Conservation (phyloP, 2,329 filamentous ascomycete species). For the Cryphonectria naterciae region DNA sequence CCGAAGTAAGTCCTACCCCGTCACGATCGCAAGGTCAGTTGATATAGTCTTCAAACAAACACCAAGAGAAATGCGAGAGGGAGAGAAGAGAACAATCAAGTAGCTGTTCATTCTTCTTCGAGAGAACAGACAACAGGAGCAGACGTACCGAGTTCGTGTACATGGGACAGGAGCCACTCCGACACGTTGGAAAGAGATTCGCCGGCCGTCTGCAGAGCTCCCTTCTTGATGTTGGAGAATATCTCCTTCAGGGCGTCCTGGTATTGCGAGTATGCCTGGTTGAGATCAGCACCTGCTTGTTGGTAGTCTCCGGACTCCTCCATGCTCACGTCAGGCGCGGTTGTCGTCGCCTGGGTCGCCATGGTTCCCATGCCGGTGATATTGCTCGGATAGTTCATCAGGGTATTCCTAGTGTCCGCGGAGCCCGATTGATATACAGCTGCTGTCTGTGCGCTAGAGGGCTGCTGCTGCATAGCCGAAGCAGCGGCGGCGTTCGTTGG, state of each 20-base stretch:
- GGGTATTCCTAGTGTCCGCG: constrained; percentile 53
- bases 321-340: constrained; percentile 51
- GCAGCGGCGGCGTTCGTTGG: constrained; percentile 64
- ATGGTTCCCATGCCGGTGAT: constrained; percentile 54
- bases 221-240: constrained; percentile 70
- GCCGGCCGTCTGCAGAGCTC: constrained; percentile 53
- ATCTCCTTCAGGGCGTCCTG: constrained; percentile 66
- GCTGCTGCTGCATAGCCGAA: constrained; percentile 54
- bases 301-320: constrained; percentile 61
- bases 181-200: constrained; percentile 58
- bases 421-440: constrained; percentile 70
- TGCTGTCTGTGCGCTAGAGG: constrained; percentile 54
- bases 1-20: constrained; percentile 75
- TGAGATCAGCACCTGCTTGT: constrained; percentile 57
- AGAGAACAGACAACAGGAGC: constrained; percentile 20
- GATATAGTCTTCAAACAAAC: not conserved
- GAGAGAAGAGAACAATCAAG: not conserved
- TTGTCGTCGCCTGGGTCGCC: constrained; percentile 44
- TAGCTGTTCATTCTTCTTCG: not conserved
- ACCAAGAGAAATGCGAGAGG: not conserved
- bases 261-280: constrained; percentile 71
- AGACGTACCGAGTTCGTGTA: constrained; percentile 57
- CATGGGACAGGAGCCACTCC: constrained; percentile 60
- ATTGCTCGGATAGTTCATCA: constrained; percentile 56
- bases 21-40: not conserved